A percentile compares a stretch with the other conserved stretches of the same genome.
Conservation (phyloP, 2,329 filamentous ascomycete species). For the Aspergillus costaricaensis region DNA sequence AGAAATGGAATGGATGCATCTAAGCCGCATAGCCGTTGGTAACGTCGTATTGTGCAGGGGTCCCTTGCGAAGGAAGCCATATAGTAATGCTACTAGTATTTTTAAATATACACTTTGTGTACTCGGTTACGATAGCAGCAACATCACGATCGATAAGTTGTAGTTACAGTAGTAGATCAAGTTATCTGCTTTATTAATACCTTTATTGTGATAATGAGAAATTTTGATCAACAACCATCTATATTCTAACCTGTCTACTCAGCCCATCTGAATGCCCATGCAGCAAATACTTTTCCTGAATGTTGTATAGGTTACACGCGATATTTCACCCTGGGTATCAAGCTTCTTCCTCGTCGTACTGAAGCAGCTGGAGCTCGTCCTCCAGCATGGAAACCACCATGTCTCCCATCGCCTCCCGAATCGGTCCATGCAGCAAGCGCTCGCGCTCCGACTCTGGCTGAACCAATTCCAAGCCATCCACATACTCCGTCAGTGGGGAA, state of each 20-base stretch:
- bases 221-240: neutral
- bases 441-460: constrained; percentile 29
- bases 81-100: too few relatives aligned
- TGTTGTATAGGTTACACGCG: neutral
- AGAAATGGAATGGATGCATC: too few relatives aligned
- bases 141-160: too few relatives aligned
- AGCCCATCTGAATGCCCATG: neutral
- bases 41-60: too few relatives aligned
- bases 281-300: neutral
- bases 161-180: too few relatives aligned
- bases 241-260: neutral
- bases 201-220: too few relatives aligned
- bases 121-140: too few relatives aligned
- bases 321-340: constrained; percentile 11
- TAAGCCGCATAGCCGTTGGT: too few relatives aligned
- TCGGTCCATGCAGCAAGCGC: constrained; percentile 31
- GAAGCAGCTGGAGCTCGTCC: constrained; percentile 39
- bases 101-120: too few relatives aligned
- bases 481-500: constrained; percentile 38
- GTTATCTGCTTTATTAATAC: too few relatives aligned
- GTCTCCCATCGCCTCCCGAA: constrained; percentile 36
- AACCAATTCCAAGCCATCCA: constrained; percentile 34
- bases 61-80: too few relatives aligned
- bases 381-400: constrained; percentile 40
- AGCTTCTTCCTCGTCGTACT: constrained; percentile 24